Base-by-base conservation (phyloP, 768 basidiomycete species). In the Boletus rex-veris region DNA sequence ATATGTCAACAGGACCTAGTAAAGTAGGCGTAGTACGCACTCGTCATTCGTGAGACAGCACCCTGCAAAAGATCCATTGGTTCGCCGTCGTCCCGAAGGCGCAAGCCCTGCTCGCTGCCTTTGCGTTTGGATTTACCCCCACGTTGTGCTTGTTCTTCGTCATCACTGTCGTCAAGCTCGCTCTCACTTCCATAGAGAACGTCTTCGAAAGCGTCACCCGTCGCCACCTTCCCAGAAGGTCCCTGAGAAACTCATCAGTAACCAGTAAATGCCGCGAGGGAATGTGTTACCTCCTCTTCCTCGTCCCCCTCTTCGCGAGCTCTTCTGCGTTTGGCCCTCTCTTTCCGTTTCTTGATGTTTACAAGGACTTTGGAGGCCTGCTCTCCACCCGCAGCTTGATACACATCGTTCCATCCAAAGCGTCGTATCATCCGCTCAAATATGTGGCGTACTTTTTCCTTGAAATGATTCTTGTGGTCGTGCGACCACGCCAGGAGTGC, bases 401-500 rank as follows among this genome's bases (percentile, higher is more conserved):
- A 83, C 2, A 99, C 83, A 41, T 87, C 87, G 38, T 94, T 85
- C 80, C 84, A 97, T 0, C 85, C 87, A 64, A 97, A 97, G 57
- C 93, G 81, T 57, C 96, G 77, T 59, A 98, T 80, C 82, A 98
- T 86, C 44, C 96, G 84, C 75, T 98, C 96, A 63, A 98, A 95
- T 59, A 98, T 94, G 70, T 98, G 95, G 41, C 92, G 85, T 21
- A 97, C 93, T 75, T 98, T 98, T 46, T 81, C 77, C 71, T 98
- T 98, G 84, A 99, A 98, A 67, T 98, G 97, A 64, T 98, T 98
- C 69, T 96, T 96, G 73, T 98, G 96, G 65, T 98, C 95, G 66
- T 97, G 93, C 6, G 92, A 92, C 93, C 97, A 96, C 43, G 78
- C 79, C 33, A 98, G 76, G 12, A 99, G 78, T 0, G 86, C 88